Evolutionary conservation across 352 stramenopile species (phyloP).

Genomic region (Pythium aquatile): DNA sequence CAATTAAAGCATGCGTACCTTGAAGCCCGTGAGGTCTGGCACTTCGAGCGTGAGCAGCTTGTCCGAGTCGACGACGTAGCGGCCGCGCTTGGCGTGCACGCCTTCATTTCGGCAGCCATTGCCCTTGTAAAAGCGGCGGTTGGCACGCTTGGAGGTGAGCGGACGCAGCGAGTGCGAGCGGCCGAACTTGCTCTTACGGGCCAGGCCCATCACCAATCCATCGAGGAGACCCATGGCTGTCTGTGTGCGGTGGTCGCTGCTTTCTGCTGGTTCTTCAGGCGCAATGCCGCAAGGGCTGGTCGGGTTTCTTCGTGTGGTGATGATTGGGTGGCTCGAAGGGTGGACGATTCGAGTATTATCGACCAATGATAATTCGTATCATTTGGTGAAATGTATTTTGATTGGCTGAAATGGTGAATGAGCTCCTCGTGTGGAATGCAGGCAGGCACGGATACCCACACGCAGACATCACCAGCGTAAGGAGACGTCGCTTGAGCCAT

Average conservation of each 20-base stretch:
- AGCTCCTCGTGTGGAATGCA: slow-evolving; percentile 5
- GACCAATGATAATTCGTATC: slow-evolving; percentile 9
- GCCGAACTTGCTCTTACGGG: slow-evolving; percentile 85
- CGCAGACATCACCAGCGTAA: neutral
- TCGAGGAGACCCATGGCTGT: slow-evolving; percentile 72
- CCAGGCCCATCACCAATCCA: slow-evolving; percentile 65
- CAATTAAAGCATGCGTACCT: slow-evolving; percentile 35
- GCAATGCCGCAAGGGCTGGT: neutral
- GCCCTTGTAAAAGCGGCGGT: slow-evolving; percentile 96
- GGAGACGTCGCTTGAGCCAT: slow-evolving; percentile 26
- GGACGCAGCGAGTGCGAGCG: slow-evolving; percentile 81
- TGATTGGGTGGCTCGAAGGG: slow-evolving; percentile 26
- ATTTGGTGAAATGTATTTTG: neutral
- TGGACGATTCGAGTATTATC: slow-evolving; percentile 1
- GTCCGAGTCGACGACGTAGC: slow-evolving; percentile 90
- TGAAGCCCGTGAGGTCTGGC: slow-evolving; percentile 93
- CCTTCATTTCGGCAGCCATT: slow-evolving; percentile 93
- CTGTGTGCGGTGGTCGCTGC: slow-evolving; percentile 3
- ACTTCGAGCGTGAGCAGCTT: slow-evolving; percentile 93
- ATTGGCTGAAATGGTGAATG: slow-evolving; percentile 11
- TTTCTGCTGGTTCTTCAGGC: slow-evolving; percentile 1
- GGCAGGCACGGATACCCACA: neutral
- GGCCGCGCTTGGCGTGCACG: slow-evolving; percentile 88
- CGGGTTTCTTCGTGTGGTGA: slow-evolving; percentile 25
- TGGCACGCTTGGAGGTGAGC: slow-evolving; percentile 92